phyloP scores from a whole-genome alignment of 192 early-diverging fungal species.

The Podila epicladia region DNA sequence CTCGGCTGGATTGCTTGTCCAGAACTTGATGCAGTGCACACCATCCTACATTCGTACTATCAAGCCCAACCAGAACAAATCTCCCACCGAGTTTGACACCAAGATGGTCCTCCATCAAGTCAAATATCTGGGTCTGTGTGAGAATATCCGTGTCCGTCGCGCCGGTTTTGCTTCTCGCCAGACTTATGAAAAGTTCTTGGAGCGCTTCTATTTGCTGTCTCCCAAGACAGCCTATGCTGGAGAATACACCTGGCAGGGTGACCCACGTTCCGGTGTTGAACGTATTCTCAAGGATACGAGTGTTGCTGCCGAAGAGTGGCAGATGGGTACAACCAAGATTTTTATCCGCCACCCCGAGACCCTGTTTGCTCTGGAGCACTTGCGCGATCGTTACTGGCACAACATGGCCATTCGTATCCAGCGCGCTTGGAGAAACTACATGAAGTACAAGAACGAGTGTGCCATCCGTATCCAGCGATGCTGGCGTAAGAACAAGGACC shows the following conservation, averaged over 20 bases:
- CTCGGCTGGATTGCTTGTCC: constrained; percentile 86
- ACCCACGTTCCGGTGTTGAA: constrained; percentile 72
- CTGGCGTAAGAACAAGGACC: constrained; percentile 82
- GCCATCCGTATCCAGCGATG: constrained; percentile 80
- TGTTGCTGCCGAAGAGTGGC: constrained; percentile 90
- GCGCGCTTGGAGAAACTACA: constrained; percentile 84
- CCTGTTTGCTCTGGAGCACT: constrained; percentile 89
- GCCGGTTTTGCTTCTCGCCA: constrained; percentile 98
- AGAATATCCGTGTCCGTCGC: constrained; percentile 97
- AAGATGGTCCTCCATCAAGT: constrained; percentile 96
- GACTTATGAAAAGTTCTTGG: constrained; percentile 91
- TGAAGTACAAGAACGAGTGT: constrained; percentile 69
- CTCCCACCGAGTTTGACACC: constrained; percentile 89
- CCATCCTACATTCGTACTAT: constrained; percentile 98
- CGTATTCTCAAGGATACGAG: constrained; percentile 88
- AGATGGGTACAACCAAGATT: constrained; percentile 93
- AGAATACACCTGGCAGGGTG: constrained; percentile 86
- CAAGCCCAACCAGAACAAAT: constrained; percentile 98
- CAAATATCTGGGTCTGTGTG: constrained; percentile 95
- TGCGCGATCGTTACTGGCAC: constrained; percentile 97
- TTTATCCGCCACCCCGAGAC: constrained; percentile 98
- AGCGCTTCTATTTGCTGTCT: constrained; percentile 80
- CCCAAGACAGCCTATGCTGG: constrained; percentile 83
- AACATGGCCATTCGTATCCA: constrained; percentile 95
- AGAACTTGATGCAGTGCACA: constrained; percentile 93